phyloP scores from a whole-genome alignment of 371 early-diverging fungal genomes.

The Phascolomyces articulosus region DNA sequence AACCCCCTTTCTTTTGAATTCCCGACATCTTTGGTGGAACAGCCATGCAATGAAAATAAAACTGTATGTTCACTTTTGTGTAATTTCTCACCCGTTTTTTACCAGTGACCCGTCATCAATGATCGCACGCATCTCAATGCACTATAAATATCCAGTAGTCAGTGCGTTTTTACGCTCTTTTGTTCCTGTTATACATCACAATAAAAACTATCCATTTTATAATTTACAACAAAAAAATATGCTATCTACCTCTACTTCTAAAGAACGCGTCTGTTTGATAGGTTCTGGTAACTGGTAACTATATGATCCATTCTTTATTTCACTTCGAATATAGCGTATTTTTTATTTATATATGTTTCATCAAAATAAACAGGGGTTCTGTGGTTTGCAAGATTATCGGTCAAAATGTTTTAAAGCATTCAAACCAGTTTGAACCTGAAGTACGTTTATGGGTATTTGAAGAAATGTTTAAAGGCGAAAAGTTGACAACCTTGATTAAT shows the following conservation, averaged over 20 bases:
- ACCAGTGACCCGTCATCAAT: background rate
- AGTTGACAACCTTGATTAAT: slow-evolving; percentile 97
- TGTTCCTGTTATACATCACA: background rate
- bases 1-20: no score
- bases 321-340: no score
- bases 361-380: slow-evolving; percentile 79
- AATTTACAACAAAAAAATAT: background rate
- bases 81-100: no score
- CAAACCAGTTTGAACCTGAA: slow-evolving; percentile 73
- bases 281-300: slow-evolving; percentile 94
- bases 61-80: no score
- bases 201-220: no score
- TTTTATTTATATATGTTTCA: background rate
- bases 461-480: slow-evolving; percentile 82
- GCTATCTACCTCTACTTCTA: slow-evolving; percentile 21
- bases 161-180: slow-evolving; percentile 7
- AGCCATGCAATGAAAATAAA: no score
- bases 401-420: slow-evolving; percentile 70
- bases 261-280: slow-evolving; percentile 85
- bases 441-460: slow-evolving; percentile 98
- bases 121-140: background rate
- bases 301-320: background rate
- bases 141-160: slow-evolving; percentile 4
- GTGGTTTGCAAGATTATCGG: slow-evolving; percentile 95
- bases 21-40: no score